These are phyloP conservation scores for Oryza australiensis DNA, from an alignment of 176 grass and related monocot genomes.

Conservation along the genomic window DNA sequence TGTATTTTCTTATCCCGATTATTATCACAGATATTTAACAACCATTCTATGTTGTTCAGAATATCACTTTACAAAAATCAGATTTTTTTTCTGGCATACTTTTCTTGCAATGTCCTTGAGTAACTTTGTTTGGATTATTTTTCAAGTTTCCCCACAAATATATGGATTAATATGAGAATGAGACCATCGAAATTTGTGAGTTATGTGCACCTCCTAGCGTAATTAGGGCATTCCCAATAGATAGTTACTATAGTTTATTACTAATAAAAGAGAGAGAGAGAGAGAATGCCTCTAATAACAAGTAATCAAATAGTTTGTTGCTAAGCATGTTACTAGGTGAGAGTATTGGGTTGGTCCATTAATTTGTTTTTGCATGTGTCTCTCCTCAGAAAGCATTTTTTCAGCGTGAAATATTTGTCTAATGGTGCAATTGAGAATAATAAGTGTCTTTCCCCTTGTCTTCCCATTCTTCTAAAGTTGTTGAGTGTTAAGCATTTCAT, in stretches of 20 bases:
- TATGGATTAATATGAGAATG: not conserved
- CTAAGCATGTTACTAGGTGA: not conserved
- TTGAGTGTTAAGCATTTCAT: not conserved
- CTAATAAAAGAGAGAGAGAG: not conserved
- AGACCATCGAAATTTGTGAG: not conserved
- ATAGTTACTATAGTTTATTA: not conserved
- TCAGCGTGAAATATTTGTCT: not conserved
- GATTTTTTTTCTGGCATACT: not conserved
- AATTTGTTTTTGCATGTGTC: not conserved
- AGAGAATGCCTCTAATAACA: not conserved
- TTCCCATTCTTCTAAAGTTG: not conserved
- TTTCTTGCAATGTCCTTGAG: not conserved
- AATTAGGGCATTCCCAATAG: not conserved
- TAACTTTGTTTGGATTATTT: not conserved
- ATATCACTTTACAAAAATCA: not conserved
- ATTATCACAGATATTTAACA: conserved; percentile 9
- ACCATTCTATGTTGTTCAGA: not conserved
- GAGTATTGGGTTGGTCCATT: not conserved
- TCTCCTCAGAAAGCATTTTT: not conserved
- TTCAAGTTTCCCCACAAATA: not conserved
- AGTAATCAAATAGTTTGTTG: not conserved
- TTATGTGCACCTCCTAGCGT: not conserved
- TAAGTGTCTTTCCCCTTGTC: not conserved
- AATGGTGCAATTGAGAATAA: not conserved
- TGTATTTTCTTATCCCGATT: conserved; percentile 39